phyloP scores from a whole-genome alignment of 495 filamentous ascomycete species.

The Durotheca rogersii region DNA sequence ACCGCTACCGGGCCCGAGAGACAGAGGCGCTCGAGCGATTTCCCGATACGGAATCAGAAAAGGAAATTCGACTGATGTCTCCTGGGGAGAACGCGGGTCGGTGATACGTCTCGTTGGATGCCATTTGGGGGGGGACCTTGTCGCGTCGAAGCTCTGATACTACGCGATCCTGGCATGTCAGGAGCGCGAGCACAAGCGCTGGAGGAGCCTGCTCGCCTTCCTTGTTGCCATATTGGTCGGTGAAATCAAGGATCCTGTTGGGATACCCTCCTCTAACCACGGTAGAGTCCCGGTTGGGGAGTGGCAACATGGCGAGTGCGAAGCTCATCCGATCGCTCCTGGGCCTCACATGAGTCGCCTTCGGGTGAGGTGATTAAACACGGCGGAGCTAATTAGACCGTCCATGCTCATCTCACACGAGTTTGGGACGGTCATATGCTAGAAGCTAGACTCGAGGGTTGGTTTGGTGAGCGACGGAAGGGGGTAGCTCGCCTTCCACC shows the following conservation, averaged over 20 bases:
- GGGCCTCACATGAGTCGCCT: neutral
- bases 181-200: conserved; percentile 7
- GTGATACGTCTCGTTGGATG: neutral
- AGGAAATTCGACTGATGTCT: neutral
- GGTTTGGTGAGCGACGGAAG: neutral
- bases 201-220: neutral
- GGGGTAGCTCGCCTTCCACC: neutral
- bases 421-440: neutral
- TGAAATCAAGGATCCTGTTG: neutral
- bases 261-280: neutral
- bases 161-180: conserved; percentile 3
- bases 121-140: conserved; percentile 3
- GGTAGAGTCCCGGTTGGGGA: neutral
- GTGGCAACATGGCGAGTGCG: neutral
- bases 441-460: conserved; percentile 1
- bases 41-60: neutral
- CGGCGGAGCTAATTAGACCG: neutral
- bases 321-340: neutral
- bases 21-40: neutral
- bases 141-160: conserved; percentile 1
- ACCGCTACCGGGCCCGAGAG: conserved; percentile 4
- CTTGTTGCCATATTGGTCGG: neutral
- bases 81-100: neutral
- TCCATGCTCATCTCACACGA: neutral
- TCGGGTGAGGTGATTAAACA: neutral